Evolutionary conservation across 768 basidiomycete genomes (phyloP).

Genomic region (Tricholoma flavovirens): DNA sequence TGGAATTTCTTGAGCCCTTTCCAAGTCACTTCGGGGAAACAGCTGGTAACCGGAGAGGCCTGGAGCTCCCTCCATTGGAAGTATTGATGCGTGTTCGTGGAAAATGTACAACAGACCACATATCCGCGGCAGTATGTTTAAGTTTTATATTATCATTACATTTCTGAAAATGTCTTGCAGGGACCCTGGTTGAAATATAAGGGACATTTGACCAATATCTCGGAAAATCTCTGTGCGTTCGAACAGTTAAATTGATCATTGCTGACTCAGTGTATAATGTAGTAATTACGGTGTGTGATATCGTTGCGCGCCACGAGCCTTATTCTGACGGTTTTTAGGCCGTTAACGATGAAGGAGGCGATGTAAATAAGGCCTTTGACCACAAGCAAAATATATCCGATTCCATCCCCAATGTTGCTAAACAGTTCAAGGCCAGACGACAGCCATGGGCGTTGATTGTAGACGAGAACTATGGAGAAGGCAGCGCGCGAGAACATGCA

Average conservation of each 20-base stretch:
- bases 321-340: slow-evolving; percentile 42
- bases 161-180: slow-evolving; percentile 29
- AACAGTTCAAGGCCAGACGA: slow-evolving; percentile 73
- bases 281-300: slow-evolving; percentile 74
- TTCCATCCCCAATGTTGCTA: slow-evolving; percentile 88
- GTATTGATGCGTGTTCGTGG: slow-evolving; percentile 89
- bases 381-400: slow-evolving; percentile 55
- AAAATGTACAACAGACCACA: slow-evolving; percentile 99
- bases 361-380: slow-evolving; percentile 90
- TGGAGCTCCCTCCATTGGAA: slow-evolving; percentile 78
- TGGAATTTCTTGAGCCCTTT: slow-evolving; percentile 88
- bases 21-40: slow-evolving; percentile 59
- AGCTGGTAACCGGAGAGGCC: slow-evolving; percentile 38
- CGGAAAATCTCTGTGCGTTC: slow-evolving; percentile 83
- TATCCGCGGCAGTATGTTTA: slow-evolving; percentile 79
- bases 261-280: slow-evolving; percentile 1
- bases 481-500: slow-evolving; percentile 96
- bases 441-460: slow-evolving; percentile 94
- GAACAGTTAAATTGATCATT: not conserved
- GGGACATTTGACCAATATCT: slow-evolving; percentile 93
- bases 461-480: slow-evolving; percentile 97
- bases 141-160: not conserved
- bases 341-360: slow-evolving; percentile 90
- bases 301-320: not conserved
- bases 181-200: slow-evolving; percentile 99